A percentile compares a stretch with the other conserved stretches of the same genome.
Evolutionary conservation across 805 yeast genomes (phyloP).

Genomic region (Candida glaebosa): DNA sequence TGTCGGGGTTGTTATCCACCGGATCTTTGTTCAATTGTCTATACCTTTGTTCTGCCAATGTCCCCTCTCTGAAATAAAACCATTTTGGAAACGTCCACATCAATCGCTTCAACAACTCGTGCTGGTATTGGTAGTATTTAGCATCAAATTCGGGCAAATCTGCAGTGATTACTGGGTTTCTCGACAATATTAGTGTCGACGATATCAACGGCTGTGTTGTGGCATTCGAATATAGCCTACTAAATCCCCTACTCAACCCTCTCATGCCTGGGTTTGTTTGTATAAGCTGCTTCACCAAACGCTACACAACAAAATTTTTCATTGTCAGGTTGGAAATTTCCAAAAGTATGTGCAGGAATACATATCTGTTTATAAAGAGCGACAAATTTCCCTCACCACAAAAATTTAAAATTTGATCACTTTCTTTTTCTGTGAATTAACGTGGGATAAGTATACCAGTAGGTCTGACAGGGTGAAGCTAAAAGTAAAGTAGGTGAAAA

Average conservation of each 20-base stretch:
- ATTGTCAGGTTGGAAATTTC: neutral
- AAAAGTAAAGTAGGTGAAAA: no score
- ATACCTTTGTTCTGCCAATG: slow-evolving; percentile 80
- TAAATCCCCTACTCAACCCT: slow-evolving; percentile 2
- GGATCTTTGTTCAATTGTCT: slow-evolving; percentile 75
- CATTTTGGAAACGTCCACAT: slow-evolving; percentile 98
- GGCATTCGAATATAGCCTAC: slow-evolving; percentile 13
- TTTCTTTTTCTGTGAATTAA: neutral
- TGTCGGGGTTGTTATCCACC: slow-evolving; percentile 64
- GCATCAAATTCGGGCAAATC: slow-evolving; percentile 69
- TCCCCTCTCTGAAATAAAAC: slow-evolving; percentile 86
- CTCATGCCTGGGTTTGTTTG: neutral
- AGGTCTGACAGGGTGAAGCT: no score
- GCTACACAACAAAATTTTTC: slow-evolving; percentile 1
- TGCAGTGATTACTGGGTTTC: slow-evolving; percentile 82
- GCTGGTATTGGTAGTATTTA: slow-evolving; percentile 77
- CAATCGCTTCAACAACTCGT: slow-evolving; percentile 79
- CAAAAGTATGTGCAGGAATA: neutral
- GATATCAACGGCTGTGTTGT: slow-evolving; percentile 17
- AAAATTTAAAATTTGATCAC: no score
- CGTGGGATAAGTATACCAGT: neutral
- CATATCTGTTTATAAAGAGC: no score
- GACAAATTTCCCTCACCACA: neutral
- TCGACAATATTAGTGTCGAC: slow-evolving; percentile 64
- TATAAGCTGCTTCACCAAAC: neutral